Percentiles rank a stretch among this genome's conserved stretches.
Conservation (phyloP, 2,329 filamentous ascomycete species). For the Tolypocladium nubicola region DNA sequence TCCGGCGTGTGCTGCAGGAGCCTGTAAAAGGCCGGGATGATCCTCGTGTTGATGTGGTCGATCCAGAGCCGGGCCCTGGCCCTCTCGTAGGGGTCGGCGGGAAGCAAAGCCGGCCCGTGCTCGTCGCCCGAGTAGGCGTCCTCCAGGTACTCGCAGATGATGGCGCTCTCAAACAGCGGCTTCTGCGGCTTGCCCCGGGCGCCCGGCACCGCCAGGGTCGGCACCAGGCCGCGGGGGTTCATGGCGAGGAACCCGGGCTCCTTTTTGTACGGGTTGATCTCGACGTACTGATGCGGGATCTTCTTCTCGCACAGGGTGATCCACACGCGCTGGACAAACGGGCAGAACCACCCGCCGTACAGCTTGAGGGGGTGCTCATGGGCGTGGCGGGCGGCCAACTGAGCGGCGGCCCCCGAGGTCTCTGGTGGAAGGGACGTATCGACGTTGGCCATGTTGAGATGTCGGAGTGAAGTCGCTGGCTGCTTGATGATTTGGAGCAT, state of each 20-base stretch:
- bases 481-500: too few species aligned
- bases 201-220: constrained; percentile 48
- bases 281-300: constrained; percentile 64
- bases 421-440: constrained; percentile 37
- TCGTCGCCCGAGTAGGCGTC: constrained; percentile 48
- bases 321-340: constrained; percentile 61
- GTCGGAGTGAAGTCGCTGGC: not conserved
- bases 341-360: constrained; percentile 68
- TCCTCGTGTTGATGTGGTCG: constrained; percentile 56
- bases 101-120: constrained; percentile 41
- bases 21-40: constrained; percentile 61
- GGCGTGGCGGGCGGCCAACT: constrained; percentile 33
- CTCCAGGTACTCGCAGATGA: constrained; percentile 68
- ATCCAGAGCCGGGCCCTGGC: constrained; percentile 63
- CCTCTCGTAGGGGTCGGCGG: constrained; percentile 50
- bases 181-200: constrained; percentile 26
- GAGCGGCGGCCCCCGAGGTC: constrained; percentile 38
- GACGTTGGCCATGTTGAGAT: constrained; percentile 27
- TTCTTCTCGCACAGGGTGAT: constrained; percentile 63
- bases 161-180: constrained; percentile 61
- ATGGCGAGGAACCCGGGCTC: constrained; percentile 54
- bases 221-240: constrained; percentile 67
- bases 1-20: constrained; percentile 43
- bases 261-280: constrained; percentile 73
- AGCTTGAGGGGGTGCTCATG: constrained; percentile 47